Base-by-base conservation (phyloP, 148 eudicot species). In the Rhododendron ferrugineum region DNA sequence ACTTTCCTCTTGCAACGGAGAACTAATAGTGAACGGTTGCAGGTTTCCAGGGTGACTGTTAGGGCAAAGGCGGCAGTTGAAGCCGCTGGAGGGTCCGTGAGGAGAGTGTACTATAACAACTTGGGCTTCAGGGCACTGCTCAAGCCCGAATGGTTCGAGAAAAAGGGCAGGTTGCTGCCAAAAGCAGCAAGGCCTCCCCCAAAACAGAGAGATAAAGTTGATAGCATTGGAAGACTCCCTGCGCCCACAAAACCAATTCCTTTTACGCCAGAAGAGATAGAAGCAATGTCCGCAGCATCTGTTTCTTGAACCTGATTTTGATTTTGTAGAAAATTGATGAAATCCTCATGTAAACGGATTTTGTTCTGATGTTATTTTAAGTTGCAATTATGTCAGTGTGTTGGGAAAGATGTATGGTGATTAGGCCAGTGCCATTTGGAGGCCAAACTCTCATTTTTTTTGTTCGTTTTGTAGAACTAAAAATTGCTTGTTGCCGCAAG, bases 81-180 rank as follows among this genome's bases (percentile, higher is more conserved):
- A 89, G 99, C 97, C 10, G 93, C 94, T 0, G 99, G 98, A 74
- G 99, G 99, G 81, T 86, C 98, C 2, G 99, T 96, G 10, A 93
- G 98, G 88, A 93, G 89, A 91, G 99, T 96, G 66, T 93, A 96
- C 82, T 96, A 96, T 86, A 96, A 96, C 89, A 88, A 96, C 86
- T 70, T 96, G 78, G 99, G 99, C n/a, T 91, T 96, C 0, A 91
- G 90, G 84, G 99, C 99, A 18, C 90, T 96, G 86, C 94, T 96
- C 10, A 94, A 95, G 86, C 99, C 99, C 5, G 98, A 96, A 90
- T 96, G 98, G 98, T 96, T 96, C 83, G 96, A 90, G 60, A 96
- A 94, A 91, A 96, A 96, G 86, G 98, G 99, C 23, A 92, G 98
- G 85, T 82, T 95, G 87, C 91, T 96, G 30, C 99, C 99, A 2